phyloP scores from a whole-genome alignment of 495 filamentous ascomycete species.

The Friedmanniomyces simplex region DNA sequence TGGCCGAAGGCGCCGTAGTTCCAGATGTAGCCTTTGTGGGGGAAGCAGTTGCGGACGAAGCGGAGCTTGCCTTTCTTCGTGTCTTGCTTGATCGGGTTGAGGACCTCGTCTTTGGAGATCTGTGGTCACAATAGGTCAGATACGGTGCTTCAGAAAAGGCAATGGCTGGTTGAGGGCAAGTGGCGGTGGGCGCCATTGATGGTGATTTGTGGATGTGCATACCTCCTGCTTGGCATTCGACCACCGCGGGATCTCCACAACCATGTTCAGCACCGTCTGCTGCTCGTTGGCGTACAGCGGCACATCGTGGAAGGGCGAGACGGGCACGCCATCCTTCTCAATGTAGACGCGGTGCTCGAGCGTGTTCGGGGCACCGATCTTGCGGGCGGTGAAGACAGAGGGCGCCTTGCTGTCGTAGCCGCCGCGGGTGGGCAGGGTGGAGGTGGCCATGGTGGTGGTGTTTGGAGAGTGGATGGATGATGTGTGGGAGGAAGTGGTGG shows the following conservation, averaged over 20 bases:
- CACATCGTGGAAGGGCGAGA: conserved; percentile 97
- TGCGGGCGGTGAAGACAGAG: conserved; percentile 58
- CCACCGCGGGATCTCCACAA: conserved; percentile 98
- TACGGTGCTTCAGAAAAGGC: not conserved
- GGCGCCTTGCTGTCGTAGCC: conserved; percentile 43
- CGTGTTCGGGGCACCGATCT: conserved; percentile 81
- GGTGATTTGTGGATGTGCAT: conserved; percentile 15
- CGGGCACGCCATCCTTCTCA: conserved; percentile 87
- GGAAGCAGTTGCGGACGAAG: conserved; percentile 99
- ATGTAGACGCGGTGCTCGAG: conserved; percentile 96
- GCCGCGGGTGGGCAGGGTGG: conserved; percentile 53
- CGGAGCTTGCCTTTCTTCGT: conserved; percentile 87
- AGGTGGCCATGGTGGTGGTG: conserved; percentile 44
- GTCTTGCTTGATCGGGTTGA: conserved; percentile 95
- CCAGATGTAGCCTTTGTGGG: conserved; percentile 99
- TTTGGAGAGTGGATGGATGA: conserved; percentile 32
- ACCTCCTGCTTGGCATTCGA: conserved; percentile 99
- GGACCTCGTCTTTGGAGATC: conserved; percentile 95
- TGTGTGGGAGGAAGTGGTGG: conserved; percentile 5
- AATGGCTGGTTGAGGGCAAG: not conserved
- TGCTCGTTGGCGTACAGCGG: conserved; percentile 92
- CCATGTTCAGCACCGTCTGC: conserved; percentile 94
- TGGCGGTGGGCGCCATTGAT: no score
- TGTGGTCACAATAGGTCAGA: conserved; percentile 34
- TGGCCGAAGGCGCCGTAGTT: conserved; percentile 99